Evolutionary conservation across 2,329 filamentous ascomycete genomes (phyloP).

Genomic region (Penicillium sp.): DNA sequence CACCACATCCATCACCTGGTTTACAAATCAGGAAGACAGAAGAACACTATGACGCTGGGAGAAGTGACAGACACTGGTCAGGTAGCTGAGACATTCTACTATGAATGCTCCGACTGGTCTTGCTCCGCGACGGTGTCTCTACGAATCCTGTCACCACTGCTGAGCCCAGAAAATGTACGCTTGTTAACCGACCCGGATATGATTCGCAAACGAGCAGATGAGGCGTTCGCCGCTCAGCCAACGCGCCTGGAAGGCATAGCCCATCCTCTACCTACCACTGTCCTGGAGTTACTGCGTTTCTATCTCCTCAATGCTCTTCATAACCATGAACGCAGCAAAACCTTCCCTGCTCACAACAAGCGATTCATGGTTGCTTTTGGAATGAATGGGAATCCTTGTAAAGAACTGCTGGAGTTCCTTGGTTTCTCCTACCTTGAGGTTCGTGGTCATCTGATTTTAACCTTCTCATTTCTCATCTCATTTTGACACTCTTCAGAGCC

Average conservation of each 20-base stretch:
- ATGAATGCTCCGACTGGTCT: conserved; percentile 57
- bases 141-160: conserved; percentile 51
- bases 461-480: neutral
- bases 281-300: conserved; percentile 55
- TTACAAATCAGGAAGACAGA: conserved; percentile 39
- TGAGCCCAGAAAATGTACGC: conserved; percentile 49
- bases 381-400: conserved; percentile 53
- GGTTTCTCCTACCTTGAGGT: conserved; percentile 54
- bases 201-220: conserved; percentile 54
- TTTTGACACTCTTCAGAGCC: conserved; percentile 26
- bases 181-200: conserved; percentile 54
- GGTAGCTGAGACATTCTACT: conserved; percentile 48
- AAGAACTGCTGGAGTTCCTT: conserved; percentile 55
- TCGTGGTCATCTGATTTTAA: conserved; percentile 19
- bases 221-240: conserved; percentile 51
- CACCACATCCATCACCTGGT: conserved; percentile 63
- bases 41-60: conserved; percentile 17
- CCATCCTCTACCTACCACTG: conserved; percentile 53
- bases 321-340: conserved; percentile 49
- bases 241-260: conserved; percentile 54
- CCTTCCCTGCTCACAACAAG: conserved; percentile 60
- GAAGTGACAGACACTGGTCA: conserved; percentile 34
- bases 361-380: conserved; percentile 64
- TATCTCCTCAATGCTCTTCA: conserved; percentile 61
- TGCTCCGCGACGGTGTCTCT: conserved; percentile 57